Conservation (phyloP, 345 rosid species). For the Chamaenerion angustifolium region DNA sequence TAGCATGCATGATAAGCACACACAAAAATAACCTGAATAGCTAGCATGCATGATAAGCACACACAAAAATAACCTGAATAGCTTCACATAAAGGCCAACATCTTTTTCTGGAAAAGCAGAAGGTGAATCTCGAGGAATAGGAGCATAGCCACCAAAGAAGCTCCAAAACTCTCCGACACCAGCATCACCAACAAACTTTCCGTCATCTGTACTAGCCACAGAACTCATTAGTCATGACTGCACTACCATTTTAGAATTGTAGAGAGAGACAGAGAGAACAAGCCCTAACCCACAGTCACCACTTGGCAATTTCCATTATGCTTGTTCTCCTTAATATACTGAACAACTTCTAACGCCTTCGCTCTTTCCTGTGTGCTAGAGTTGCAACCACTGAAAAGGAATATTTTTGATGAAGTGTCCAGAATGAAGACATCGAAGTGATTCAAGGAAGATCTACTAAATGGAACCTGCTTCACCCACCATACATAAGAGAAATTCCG, state of each 20-base stretch:
- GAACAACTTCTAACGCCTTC: slow-evolving; percentile 76
- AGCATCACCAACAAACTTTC: slow-evolving; percentile 68
- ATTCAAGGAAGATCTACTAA: slow-evolving; percentile 69
- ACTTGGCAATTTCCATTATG: slow-evolving; percentile 71
- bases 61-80: slow-evolving; percentile 40
- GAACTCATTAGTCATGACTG: slow-evolving; percentile 1
- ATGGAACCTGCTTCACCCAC: slow-evolving; percentile 42
- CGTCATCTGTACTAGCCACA: slow-evolving; percentile 53
- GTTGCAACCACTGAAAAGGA: slow-evolving; percentile 74
- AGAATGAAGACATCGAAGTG: slow-evolving; percentile 68
- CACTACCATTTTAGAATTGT: slow-evolving; percentile 1
- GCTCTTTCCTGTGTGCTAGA: slow-evolving; percentile 81
- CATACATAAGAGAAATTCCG: slow-evolving; percentile 5
- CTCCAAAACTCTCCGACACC: slow-evolving; percentile 91
- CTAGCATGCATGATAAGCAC: slow-evolving; percentile 3
- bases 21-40: slow-evolving; percentile 40
- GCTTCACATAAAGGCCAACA: slow-evolving; percentile 22
- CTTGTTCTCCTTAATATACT: slow-evolving; percentile 53
- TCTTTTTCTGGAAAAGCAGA: slow-evolving; percentile 21
- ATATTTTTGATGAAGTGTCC: slow-evolving; percentile 71
- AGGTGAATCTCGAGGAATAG: slow-evolving; percentile 51
- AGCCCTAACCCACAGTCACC: slow-evolving; percentile 54
- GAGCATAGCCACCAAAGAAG: slow-evolving; percentile 80
- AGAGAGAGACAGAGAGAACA: slow-evolving; percentile 1
- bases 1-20: background rate